phyloP scores from a whole-genome alignment of 139 green algal species.

The Parachlorella kessleri region DNA sequence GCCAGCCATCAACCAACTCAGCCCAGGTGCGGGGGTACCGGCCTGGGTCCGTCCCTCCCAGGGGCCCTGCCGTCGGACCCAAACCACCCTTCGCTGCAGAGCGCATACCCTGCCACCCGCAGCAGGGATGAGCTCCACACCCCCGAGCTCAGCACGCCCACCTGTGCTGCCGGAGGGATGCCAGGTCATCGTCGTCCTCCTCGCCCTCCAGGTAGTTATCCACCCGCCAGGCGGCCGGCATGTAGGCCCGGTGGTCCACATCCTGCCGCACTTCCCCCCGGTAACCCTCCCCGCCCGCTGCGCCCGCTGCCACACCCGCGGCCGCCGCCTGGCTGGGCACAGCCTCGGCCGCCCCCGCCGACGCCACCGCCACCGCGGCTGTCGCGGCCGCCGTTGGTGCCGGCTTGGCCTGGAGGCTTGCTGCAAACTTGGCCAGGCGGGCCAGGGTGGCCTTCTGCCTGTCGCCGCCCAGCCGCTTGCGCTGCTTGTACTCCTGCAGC shows the following conservation, averaged over 20 bases:
- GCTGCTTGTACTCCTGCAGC: conserved; percentile 72
- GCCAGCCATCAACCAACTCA: too few relatives aligned
- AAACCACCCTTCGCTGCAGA: too few relatives aligned
- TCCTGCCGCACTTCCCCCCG: conserved; percentile 55
- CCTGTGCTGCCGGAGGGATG: conserved; percentile 50
- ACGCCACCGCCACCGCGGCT: neutral
- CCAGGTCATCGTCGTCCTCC: conserved; percentile 49
- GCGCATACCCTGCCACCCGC: too few relatives aligned
- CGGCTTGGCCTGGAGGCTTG: conserved; percentile 34
- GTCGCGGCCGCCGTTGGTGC: neutral
- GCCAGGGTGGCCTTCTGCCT: conserved; percentile 74
- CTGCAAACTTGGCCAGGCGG: conserved; percentile 58
- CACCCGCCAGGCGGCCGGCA: conserved; percentile 76
- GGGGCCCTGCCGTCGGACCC: too few relatives aligned
- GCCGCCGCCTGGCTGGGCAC: neutral
- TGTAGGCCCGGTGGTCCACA: conserved; percentile 70
- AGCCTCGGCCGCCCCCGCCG: neutral
- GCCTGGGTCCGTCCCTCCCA: too few relatives aligned
- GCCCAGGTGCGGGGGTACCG: too few relatives aligned
- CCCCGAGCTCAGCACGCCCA: too few relatives aligned
- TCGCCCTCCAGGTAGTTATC: conserved; percentile 36
- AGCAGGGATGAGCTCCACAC: too few relatives aligned
- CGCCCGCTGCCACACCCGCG: conserved; percentile 5
- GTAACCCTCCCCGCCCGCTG: conserved; percentile 28
- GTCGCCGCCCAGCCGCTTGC: conserved; percentile 52